Evolutionary conservation across 2,329 filamentous ascomycete species (phyloP).

Genomic region (Microdochium paspali): DNA sequence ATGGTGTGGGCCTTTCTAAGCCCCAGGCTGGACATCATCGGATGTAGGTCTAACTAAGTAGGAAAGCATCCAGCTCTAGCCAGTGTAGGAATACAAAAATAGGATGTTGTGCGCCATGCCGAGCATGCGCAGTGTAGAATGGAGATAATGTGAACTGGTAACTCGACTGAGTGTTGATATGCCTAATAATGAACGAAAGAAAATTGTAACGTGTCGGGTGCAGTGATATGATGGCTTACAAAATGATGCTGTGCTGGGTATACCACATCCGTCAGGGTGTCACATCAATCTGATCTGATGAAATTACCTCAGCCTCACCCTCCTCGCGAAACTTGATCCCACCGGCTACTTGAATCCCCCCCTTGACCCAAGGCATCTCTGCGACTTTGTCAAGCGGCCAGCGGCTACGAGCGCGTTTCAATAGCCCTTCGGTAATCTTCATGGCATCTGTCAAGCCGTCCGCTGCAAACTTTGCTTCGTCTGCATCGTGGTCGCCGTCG

Average conservation of each 20-base stretch:
- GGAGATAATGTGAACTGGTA: too few relatives aligned
- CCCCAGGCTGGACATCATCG: too few relatives aligned
- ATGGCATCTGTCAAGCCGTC: constrained; percentile 65
- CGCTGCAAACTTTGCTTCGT: constrained; percentile 49
- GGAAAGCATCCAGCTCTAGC: too few relatives aligned
- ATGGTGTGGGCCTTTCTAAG: too few relatives aligned
- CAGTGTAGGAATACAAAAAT: too few relatives aligned
- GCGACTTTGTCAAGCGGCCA: constrained; percentile 69
- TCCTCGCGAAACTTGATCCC: constrained; percentile 52
- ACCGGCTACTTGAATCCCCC: constrained; percentile 60
- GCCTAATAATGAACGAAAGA: too few relatives aligned
- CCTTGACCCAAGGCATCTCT: constrained; percentile 64
- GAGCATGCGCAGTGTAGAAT: too few relatives aligned
- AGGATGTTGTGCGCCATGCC: too few relatives aligned
- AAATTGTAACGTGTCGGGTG: neutral
- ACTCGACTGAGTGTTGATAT: too few relatives aligned
- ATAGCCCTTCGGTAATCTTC: constrained; percentile 70
- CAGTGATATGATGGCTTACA: neutral
- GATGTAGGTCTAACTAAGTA: too few relatives aligned
- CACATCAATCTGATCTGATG: neutral
- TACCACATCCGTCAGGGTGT: neutral
- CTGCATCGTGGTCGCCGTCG: constrained; percentile 76
- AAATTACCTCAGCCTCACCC: constrained; percentile 44
- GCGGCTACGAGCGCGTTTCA: constrained; percentile 74
- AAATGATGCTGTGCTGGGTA: neutral